Conservation (phyloP, 257 asterid genomes). For the Verbascum thapsus region DNA sequence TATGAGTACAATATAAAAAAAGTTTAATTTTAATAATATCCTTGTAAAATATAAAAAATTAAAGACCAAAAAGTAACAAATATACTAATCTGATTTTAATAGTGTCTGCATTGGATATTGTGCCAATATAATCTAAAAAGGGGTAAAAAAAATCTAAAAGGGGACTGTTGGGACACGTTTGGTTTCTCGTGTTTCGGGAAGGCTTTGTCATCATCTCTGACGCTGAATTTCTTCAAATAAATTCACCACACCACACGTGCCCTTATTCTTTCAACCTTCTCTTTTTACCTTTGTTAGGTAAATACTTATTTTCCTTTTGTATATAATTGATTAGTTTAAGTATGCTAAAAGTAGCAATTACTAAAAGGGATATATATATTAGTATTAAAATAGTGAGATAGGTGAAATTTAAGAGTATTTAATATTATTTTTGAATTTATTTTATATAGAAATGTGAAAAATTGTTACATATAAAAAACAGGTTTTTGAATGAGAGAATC, state of each 20-base stretch:
- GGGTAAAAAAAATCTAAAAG: neutral
- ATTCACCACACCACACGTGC: conserved; percentile 41
- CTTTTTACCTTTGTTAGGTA: conserved; percentile 5
- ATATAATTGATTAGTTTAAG: neutral
- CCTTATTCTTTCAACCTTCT: neutral
- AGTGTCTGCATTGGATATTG: neutral
- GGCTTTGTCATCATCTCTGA: conserved; percentile 34
- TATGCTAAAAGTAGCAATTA: too few species aligned
- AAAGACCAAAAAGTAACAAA: too few species aligned
- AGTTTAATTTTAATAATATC: too few species aligned
- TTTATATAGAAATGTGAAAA: too few species aligned
- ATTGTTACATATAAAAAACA: too few species aligned
- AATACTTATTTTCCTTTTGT: too few species aligned
- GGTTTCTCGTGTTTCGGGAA: conserved; percentile 40
- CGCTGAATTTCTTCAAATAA: conserved; percentile 33
- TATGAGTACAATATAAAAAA: too few species aligned
- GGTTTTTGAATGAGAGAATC: too few species aligned
- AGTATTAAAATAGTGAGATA: too few species aligned
- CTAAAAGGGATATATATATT: too few species aligned
- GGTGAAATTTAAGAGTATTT: too few species aligned
- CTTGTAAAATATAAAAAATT: too few species aligned
- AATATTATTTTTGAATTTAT: neutral
- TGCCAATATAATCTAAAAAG: neutral
- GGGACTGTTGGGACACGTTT: conserved; percentile 34
- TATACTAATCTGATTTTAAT: neutral